phyloP scores from a whole-genome alignment of 1,284 basidiomycete genomes.

The Vanrija pseudolonga region DNA sequence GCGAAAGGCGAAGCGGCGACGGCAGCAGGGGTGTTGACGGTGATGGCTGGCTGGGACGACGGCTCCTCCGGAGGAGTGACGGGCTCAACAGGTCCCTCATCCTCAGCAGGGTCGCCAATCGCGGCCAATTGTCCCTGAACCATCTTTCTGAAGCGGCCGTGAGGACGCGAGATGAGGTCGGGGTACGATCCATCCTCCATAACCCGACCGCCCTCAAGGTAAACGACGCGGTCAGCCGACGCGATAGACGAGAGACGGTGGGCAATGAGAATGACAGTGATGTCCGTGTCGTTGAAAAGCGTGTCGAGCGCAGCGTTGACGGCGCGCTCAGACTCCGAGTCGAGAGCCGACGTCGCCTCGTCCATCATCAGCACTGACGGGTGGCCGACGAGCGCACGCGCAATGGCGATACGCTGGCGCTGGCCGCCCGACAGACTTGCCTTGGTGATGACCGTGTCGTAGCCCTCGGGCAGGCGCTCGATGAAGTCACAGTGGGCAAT shows the following conservation, averaged over 20 bases:
- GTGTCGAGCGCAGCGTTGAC: slow-evolving; percentile 50
- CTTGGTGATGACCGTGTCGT: slow-evolving; percentile 47
- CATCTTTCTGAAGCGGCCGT: slow-evolving; percentile 47
- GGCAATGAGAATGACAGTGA: slow-evolving; percentile 54
- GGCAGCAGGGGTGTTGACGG: slow-evolving; percentile 2
- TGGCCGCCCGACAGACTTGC: slow-evolving; percentile 51
- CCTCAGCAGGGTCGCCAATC: slow-evolving; percentile 33
- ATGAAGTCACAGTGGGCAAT: slow-evolving; percentile 49
- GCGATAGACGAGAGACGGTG: slow-evolving; percentile 54
- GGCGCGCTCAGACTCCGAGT: slow-evolving; percentile 43
- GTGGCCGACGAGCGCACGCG: slow-evolving; percentile 51
- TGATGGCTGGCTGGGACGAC: slow-evolving; percentile 6
- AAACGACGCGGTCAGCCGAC: slow-evolving; percentile 51
- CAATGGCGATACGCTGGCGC: slow-evolving; percentile 54
- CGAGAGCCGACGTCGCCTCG: slow-evolving; percentile 45
- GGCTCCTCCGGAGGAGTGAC: neutral
- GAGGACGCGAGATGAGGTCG: slow-evolving; percentile 42
- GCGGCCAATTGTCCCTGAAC: slow-evolving; percentile 45
- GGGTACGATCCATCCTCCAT: slow-evolving; percentile 52
- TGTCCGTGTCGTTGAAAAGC: slow-evolving; percentile 50
- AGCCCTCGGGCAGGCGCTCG: slow-evolving; percentile 41
- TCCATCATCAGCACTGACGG: slow-evolving; percentile 51
- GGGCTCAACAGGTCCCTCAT: slow-evolving; percentile 3
- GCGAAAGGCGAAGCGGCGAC: slow-evolving; percentile 15
- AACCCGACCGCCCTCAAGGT: slow-evolving; percentile 51